Evolutionary conservation across 805 yeast species (phyloP).

Genomic region (Sugiyamaella lignohabitans): DNA sequence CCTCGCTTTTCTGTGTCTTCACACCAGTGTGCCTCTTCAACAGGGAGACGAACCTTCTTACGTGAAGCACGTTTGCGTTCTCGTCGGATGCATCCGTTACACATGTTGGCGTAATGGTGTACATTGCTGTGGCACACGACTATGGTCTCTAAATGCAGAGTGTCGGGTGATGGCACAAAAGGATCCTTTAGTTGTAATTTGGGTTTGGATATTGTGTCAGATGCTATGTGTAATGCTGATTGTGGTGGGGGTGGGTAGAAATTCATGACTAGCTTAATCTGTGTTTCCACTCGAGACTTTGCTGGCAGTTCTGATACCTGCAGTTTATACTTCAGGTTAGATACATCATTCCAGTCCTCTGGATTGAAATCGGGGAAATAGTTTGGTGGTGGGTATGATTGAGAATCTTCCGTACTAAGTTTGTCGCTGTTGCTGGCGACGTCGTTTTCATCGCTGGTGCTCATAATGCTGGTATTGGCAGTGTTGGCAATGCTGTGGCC

Average conservation of each 20-base stretch:
- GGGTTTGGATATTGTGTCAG: slow-evolving; percentile 82
- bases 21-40: slow-evolving; percentile 75
- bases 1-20: slow-evolving; percentile 72
- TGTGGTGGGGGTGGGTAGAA: slow-evolving; percentile 75
- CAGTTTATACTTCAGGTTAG: slow-evolving; percentile 12
- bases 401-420: neutral
- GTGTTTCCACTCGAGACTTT: slow-evolving; percentile 91
- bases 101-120: slow-evolving; percentile 58
- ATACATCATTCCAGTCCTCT: slow-evolving; percentile 13
- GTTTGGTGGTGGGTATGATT: slow-evolving; percentile 1
- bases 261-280: slow-evolving; percentile 66
- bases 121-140: slow-evolving; percentile 52
- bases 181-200: slow-evolving; percentile 56
- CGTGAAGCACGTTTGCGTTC: slow-evolving; percentile 93
- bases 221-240: slow-evolving; percentile 68
- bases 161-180: slow-evolving; percentile 23
- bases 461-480: neutral
- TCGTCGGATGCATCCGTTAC: slow-evolving; percentile 83
- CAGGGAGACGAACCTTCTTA: slow-evolving; percentile 70
- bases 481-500: neutral
- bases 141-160: slow-evolving; percentile 58
- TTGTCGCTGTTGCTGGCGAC: too few species aligned
- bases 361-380: slow-evolving; percentile 15
- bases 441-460: neutral
- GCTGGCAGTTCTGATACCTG: slow-evolving; percentile 59